phyloP scores from a whole-genome alignment of 2,329 filamentous ascomycete genomes.

The Xylaria sp. region DNA sequence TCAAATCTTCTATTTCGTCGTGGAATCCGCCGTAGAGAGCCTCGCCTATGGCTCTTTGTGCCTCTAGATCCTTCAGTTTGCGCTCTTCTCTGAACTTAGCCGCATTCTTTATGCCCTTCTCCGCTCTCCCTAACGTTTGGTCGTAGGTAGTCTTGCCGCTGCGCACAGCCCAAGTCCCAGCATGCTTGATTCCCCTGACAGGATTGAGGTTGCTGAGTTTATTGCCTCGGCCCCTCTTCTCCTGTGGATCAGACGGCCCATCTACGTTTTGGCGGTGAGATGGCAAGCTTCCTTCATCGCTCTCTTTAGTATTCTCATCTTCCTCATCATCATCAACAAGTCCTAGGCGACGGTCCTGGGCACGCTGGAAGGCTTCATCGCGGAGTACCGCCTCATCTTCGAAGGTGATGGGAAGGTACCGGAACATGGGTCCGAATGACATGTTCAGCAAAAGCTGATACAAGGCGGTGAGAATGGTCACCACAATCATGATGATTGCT shows the following conservation, averaged over 20 bases:
- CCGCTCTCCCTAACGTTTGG: slow-evolving; percentile 57
- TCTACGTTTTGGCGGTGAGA: slow-evolving; percentile 59
- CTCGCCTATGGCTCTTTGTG: slow-evolving; percentile 78
- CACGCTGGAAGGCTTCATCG: slow-evolving; percentile 86
- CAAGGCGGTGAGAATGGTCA: slow-evolving; percentile 73
- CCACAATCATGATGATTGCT: slow-evolving; percentile 85
- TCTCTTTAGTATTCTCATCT: slow-evolving; percentile 54
- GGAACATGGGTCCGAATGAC: slow-evolving; percentile 85
- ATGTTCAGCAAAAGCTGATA: slow-evolving; percentile 85
- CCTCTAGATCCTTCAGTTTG: slow-evolving; percentile 73
- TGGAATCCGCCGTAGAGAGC: slow-evolving; percentile 88
- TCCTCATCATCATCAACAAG: slow-evolving; percentile 64
- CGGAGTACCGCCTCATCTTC: slow-evolving; percentile 95
- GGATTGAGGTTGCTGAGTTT: slow-evolving; percentile 52
- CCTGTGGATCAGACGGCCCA: slow-evolving; percentile 48
- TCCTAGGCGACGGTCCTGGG: slow-evolving; percentile 77
- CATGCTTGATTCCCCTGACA: slow-evolving; percentile 60
- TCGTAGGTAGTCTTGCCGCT: slow-evolving; percentile 62
- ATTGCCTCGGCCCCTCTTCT: slow-evolving; percentile 44
- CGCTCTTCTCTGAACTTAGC: slow-evolving; percentile 61
- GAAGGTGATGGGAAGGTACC: slow-evolving; percentile 91
- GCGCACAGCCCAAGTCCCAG: slow-evolving; percentile 60
- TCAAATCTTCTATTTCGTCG: slow-evolving; percentile 94
- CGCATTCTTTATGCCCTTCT: slow-evolving; percentile 56
- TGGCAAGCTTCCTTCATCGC: slow-evolving; percentile 54